Evolutionary conservation across 2,329 filamentous ascomycete species (phyloP).

Genomic region (Cytospora chrysosperma): DNA sequence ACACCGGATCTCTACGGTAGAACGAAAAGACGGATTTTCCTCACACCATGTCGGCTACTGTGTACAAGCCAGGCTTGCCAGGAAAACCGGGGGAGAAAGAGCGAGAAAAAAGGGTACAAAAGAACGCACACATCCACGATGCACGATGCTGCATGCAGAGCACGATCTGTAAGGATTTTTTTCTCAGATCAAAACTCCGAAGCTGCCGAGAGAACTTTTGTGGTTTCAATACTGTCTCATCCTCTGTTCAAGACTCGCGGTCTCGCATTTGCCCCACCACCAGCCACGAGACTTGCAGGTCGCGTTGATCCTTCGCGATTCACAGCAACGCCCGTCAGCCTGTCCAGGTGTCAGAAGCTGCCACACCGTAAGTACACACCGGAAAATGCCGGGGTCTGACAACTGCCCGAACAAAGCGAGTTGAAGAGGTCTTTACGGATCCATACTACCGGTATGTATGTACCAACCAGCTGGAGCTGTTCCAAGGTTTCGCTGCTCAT

Average conservation of each 20-base stretch:
- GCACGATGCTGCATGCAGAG: conserved; percentile 5
- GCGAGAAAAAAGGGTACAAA: not conserved
- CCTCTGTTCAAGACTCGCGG: not conserved
- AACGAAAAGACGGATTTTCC: too few species aligned
- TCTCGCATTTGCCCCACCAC: conserved; percentile 9
- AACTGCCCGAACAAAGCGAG: conserved; percentile 8
- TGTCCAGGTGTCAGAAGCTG: not conserved
- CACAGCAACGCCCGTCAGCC: not conserved
- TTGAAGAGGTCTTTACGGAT: not conserved
- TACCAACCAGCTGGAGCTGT: not conserved
- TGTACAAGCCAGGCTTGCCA: too few species aligned
- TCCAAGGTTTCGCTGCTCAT: not conserved
- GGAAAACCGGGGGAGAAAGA: too few species aligned
- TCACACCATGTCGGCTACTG: too few species aligned
- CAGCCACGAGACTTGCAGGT: not conserved
- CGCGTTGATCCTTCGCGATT: conserved; percentile 1
- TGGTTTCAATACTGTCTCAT: not conserved
- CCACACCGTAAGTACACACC: conserved; percentile 7
- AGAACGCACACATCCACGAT: not conserved
- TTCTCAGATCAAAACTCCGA: conserved; percentile 1
- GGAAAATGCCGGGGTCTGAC: conserved; percentile 2
- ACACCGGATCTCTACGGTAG: too few species aligned
- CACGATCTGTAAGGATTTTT: not conserved
- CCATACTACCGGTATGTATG: too few species aligned
- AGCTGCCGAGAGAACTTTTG: conserved; percentile 6